Evolutionary conservation across 345 rosid species (phyloP), one percentile per base, ranked within the genome.

Genomic region (Hirschfeldia incana): DNA sequence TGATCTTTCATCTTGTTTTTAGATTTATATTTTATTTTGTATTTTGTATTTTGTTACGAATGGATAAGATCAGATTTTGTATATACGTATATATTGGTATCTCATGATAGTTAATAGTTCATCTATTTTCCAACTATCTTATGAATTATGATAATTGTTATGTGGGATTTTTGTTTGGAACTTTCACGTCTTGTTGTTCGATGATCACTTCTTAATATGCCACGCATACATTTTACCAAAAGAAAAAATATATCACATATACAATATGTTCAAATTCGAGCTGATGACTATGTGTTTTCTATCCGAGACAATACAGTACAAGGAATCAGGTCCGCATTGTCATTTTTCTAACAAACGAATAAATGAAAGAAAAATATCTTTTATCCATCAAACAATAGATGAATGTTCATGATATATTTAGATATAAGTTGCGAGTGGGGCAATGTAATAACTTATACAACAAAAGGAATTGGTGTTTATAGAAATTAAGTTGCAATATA

Each of bases 11-110:
- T 57, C 61, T 76, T 42, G 6, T 71, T 36, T 37, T 11, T 67
- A 68, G 71, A 44, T 68, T 17, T 46, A 62, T 51, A 4, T 70
- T 11, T 27, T 9, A 3, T 15, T n/a, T 42, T 44, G 34, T 9
- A 3, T 15, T n/a, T 42, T 44, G 34, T 61, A 4, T 39, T 8
- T 28, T 57, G 13, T 2, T 73, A 27, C 15, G 49, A 61, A 12
- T 79, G 49, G 73, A 51, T 61, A 34, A 36, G 49, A 16, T 51
- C 75, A 62, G 82, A 73, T 49, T 46, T 34, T 72, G 72, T 79
- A 28, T 79, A 4, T 21, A 21, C 21, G 21, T 68, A 12, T 49
- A 5, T 49, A 49, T 61, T 67, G 69, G 44, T 10, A 67, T 73
- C 77, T 78, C 74, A 30, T 42, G 27, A 15, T 10, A 60, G 27